These are phyloP conservation scores for Fusarium siculi DNA, from an alignment of 2,329 filamentous ascomycete species.

Conservation along the genomic window DNA sequence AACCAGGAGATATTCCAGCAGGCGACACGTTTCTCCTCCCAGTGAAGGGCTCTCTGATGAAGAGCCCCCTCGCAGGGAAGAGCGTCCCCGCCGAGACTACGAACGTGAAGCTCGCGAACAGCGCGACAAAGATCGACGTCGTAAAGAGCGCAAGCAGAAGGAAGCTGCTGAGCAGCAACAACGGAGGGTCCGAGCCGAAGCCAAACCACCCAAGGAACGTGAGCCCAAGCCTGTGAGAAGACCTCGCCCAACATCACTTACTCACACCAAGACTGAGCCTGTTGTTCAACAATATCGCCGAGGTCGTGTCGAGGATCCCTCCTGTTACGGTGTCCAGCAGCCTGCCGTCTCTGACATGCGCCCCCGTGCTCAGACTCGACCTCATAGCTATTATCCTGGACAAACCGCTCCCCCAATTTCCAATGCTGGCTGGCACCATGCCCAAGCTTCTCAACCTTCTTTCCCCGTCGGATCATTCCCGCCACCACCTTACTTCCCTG, in stretches of 20 bases:
- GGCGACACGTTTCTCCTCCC: slow-evolving; percentile 52
- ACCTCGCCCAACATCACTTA: slow-evolving; percentile 44
- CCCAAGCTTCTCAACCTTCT: slow-evolving; percentile 38
- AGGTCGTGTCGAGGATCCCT: slow-evolving; percentile 49
- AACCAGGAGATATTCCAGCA: slow-evolving; percentile 43
- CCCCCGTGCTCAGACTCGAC: slow-evolving; percentile 49
- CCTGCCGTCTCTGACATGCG: slow-evolving; percentile 46
- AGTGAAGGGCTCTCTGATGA: slow-evolving; percentile 54
- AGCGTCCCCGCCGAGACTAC: slow-evolving; percentile 38
- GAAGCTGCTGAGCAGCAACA: slow-evolving; percentile 41
- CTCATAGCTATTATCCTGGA: slow-evolving; percentile 51
- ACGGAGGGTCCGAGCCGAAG: slow-evolving; percentile 40
- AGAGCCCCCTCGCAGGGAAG: slow-evolving; percentile 53
- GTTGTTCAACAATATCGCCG: slow-evolving; percentile 48
- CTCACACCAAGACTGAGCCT: slow-evolving; percentile 49
- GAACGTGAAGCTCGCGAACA: slow-evolving; percentile 41
- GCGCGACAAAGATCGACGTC: slow-evolving; percentile 46
- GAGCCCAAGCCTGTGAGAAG: slow-evolving; percentile 45
- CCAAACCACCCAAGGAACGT: slow-evolving; percentile 41
- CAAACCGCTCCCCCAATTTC: slow-evolving; percentile 44
- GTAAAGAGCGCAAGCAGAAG: slow-evolving; percentile 41
- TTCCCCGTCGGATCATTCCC: slow-evolving; percentile 47
- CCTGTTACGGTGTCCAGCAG: slow-evolving; percentile 51
- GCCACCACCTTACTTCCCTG: slow-evolving; percentile 44
- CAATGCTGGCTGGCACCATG: slow-evolving; percentile 44